These are phyloP conservation scores for Sporobolus alterniflorus DNA, from an alignment of 202 grass and related monocot genomes.

Conservation along the genomic window DNA sequence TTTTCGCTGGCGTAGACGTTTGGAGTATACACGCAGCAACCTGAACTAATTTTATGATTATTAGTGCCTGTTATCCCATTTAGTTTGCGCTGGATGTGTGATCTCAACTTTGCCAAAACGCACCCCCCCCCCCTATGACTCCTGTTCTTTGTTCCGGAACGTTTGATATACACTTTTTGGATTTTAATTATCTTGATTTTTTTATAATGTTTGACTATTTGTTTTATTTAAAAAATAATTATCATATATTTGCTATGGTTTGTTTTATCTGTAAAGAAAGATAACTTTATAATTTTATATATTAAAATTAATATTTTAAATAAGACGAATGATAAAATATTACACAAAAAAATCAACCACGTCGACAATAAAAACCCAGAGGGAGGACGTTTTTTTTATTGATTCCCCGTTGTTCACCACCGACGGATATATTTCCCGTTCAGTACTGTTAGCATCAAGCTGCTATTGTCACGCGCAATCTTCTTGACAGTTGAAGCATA, in stretches of 20 bases:
- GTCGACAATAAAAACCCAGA: not conserved
- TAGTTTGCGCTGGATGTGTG: not conserved
- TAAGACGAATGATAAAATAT: no score
- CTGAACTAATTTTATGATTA: not conserved
- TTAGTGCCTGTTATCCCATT: not conserved
- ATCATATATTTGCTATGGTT: no score
- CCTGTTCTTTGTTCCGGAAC: no score
- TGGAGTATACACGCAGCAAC: conserved; percentile 34
- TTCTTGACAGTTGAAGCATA: conserved; percentile 5
- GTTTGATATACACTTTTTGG: no score
- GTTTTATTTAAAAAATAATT: no score
- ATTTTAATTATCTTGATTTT: no score
- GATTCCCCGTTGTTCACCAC: conserved; percentile 7
- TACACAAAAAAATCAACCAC: no score
- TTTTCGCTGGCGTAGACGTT: not conserved
- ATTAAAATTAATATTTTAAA: no score
- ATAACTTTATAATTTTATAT: no score
- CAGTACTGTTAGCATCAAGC: conserved; percentile 32
- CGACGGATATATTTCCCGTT: conserved; percentile 32
- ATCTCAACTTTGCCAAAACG: conserved; percentile 17
- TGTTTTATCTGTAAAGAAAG: no score
- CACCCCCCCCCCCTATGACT: no score
- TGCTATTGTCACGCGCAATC: not conserved
- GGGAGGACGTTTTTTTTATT: not conserved
- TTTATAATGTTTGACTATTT: no score